Evolutionary conservation across 345 rosid species (phyloP).

Genomic region (Lumnitzera racemosa): DNA sequence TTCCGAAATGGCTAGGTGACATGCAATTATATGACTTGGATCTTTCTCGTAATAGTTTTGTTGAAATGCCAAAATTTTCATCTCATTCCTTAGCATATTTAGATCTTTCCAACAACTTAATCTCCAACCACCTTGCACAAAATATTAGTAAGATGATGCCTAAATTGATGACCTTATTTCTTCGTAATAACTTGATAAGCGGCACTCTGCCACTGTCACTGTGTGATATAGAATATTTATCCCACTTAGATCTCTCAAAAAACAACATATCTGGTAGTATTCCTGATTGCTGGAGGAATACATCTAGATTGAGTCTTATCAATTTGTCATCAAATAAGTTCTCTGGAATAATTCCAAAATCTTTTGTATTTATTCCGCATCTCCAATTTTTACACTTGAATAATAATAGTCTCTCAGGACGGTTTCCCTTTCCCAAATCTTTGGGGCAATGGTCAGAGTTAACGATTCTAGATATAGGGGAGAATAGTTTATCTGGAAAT

Average conservation of each 20-base stretch:
- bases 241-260: not conserved
- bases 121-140: too few species aligned
- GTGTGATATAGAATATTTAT: not conserved
- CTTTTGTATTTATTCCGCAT: not conserved
- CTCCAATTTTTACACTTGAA: not conserved
- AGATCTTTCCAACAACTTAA: too few species aligned
- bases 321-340: constrained; percentile 5
- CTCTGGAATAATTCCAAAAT: not conserved
- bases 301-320: not conserved
- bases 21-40: not conserved
- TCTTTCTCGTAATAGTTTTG: too few species aligned
- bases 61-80: too few species aligned
- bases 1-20: constrained; percentile 1
- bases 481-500: too few species aligned
- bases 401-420: too few species aligned
- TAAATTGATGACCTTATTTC: not conserved
- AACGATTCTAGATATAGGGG: too few species aligned
- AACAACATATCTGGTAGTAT: not conserved
- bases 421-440: too few species aligned
- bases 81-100: too few species aligned
- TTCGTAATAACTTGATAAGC: not conserved
- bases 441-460: too few species aligned
- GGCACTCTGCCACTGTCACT: constrained; percentile 6
- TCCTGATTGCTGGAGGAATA: constrained; percentile 5
- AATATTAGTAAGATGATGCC: not conserved